phyloP scores from a whole-genome alignment of 352 stramenopile genomes.

The Pythium dissimile region DNA sequence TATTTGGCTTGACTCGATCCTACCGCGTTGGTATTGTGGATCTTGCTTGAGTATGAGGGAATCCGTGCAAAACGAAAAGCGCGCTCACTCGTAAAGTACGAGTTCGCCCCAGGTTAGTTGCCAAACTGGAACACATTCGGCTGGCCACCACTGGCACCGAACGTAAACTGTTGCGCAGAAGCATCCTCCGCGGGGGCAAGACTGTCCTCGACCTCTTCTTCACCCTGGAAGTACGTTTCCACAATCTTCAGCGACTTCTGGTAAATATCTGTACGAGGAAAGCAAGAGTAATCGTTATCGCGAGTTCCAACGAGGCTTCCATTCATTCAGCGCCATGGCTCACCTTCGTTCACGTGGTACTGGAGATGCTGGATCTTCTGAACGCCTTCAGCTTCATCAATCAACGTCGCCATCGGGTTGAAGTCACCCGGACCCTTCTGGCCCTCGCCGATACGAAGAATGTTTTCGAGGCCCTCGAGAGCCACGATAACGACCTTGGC shows the following conservation, averaged over 20 bases:
- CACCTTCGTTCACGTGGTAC: conserved; percentile 96
- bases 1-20: not conserved
- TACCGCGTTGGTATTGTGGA: not conserved
- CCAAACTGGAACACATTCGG: conserved; percentile 85
- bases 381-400: conserved; percentile 96
- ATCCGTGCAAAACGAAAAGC: not conserved
- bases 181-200: conserved; percentile 67
- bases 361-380: conserved; percentile 98
- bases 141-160: conserved; percentile 56
- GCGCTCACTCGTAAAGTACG: not conserved
- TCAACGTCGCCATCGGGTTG: conserved; percentile 94
- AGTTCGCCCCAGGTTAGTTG: conserved; percentile 33
- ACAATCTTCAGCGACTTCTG: conserved; percentile 96
- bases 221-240: conserved; percentile 97
- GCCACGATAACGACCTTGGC: conserved; percentile 98
- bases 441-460: conserved; percentile 90
- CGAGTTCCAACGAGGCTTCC: conserved; percentile 28
- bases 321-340: conserved; percentile 14
- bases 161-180: conserved; percentile 78
- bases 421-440: conserved; percentile 66
- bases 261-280: conserved; percentile 68
- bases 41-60: not conserved
- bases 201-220: conserved; percentile 94
- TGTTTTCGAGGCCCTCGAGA: conserved; percentile 99
- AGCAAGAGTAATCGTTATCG: conserved; percentile 2